Conservation (phyloP, 208 protist genomes). For the Trypanosoma scelopori region DNA sequence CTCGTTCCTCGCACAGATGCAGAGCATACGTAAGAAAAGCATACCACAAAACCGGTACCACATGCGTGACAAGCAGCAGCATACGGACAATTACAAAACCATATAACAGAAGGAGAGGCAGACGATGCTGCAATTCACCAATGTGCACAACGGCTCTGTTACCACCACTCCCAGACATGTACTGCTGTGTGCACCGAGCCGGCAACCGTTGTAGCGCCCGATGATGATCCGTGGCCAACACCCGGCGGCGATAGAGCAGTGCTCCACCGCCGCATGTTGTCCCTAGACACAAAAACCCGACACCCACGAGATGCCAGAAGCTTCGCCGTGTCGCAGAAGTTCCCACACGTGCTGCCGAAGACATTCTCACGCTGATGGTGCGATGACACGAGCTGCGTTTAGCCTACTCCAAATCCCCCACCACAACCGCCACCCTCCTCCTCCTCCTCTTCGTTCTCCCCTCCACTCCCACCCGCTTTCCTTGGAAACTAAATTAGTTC, state of each 20-base stretch:
- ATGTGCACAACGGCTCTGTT: slow-evolving; percentile 39
- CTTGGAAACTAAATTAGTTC: neutral
- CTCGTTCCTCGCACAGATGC: slow-evolving; percentile 45
- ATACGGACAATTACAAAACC: slow-evolving; percentile 17
- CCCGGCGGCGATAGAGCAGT: slow-evolving; percentile 42
- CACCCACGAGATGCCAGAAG: slow-evolving; percentile 40
- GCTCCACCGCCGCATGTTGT: slow-evolving; percentile 32
- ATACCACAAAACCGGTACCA: slow-evolving; percentile 44
- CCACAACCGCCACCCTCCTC: neutral
- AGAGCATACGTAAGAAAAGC: slow-evolving; percentile 49
- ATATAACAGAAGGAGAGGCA: slow-evolving; percentile 13
- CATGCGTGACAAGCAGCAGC: slow-evolving; percentile 7
- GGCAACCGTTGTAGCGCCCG: slow-evolving; percentile 29
- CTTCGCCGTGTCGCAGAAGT: slow-evolving; percentile 32
- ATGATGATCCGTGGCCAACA: slow-evolving; percentile 38
- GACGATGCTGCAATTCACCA: slow-evolving; percentile 21
- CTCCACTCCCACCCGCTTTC: no score
- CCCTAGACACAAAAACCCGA: slow-evolving; percentile 19
- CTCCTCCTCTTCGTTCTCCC: no score
- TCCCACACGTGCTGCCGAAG: neutral
- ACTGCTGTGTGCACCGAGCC: slow-evolving; percentile 46
- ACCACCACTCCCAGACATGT: slow-evolving; percentile 45
- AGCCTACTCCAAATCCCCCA: no score
- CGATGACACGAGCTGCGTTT: neutral
- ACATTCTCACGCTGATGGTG: slow-evolving; percentile 1